Conservation (phyloP, 2,329 filamentous ascomycete species). For the Ceratocystis cubensis region DNA sequence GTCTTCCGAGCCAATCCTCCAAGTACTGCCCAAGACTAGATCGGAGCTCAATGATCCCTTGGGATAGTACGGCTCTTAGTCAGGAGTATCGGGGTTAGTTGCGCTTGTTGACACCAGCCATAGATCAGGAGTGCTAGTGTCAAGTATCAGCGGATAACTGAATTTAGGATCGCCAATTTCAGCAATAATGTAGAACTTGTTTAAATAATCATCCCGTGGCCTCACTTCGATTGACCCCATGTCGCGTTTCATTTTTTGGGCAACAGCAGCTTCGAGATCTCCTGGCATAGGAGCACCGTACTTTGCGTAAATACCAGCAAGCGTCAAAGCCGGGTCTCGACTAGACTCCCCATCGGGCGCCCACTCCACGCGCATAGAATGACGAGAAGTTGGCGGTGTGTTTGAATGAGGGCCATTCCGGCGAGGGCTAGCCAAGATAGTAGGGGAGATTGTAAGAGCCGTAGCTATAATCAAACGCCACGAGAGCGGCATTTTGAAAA, state of each 20-base stretch:
- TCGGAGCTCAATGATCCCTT: constrained; percentile 31
- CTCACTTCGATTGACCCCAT: constrained; percentile 27
- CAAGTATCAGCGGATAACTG: constrained; percentile 33
- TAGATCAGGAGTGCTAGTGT: constrained; percentile 37
- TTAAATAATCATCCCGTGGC: constrained; percentile 26
- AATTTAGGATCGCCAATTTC: constrained; percentile 35
- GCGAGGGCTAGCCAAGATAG: too few species aligned
- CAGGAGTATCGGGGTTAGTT: constrained; percentile 27
- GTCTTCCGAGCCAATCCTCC: constrained; percentile 35
- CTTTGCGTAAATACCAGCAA: constrained; percentile 31
- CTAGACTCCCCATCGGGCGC: constrained; percentile 19
- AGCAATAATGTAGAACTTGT: constrained; percentile 32
- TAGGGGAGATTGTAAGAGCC: too few species aligned
- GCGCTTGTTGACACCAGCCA: constrained; percentile 39
- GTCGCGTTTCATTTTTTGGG: constrained; percentile 23
- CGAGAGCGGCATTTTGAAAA: too few species aligned
- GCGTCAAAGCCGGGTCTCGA: background rate
- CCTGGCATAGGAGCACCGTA: constrained; percentile 28
- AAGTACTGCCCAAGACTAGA: constrained; percentile 30
- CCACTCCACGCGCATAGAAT: too few species aligned
- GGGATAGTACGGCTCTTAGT: constrained; percentile 33
- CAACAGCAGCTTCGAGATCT: constrained; percentile 25
- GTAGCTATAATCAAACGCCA: too few species aligned
- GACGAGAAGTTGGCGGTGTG: too few species aligned
- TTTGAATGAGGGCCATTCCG: too few species aligned